These are phyloP conservation scores for Rhynchospora breviuscula DNA, from an alignment of 176 grass and related monocot genomes.

Conservation along the genomic window DNA sequence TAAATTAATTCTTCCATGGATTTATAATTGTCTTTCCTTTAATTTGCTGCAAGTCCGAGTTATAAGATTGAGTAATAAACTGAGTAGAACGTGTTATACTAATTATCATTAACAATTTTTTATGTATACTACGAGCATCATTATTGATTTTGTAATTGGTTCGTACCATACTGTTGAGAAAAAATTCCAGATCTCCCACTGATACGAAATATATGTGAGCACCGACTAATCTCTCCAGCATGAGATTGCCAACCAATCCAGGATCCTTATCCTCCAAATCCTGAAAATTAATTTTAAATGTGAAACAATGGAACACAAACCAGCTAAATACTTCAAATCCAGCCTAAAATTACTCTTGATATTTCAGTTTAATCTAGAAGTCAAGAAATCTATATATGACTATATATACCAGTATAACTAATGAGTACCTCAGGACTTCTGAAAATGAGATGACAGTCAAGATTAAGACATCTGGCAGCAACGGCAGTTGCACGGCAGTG, in stretches of 20 bases:
- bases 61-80: too few species aligned
- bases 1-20: too few species aligned
- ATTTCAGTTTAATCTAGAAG: too few species aligned
- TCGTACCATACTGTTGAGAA: too few species aligned
- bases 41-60: too few species aligned
- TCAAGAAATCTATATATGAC: too few species aligned
- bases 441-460: conserved; percentile 81
- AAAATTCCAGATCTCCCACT: conserved; percentile 42
- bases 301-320: conserved; percentile 12
- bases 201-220: conserved; percentile 91
- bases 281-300: conserved; percentile 33
- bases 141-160: neutral
- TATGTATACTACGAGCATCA: too few species aligned
- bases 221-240: conserved; percentile 80
- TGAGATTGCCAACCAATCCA: conserved; percentile 88
- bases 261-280: conserved; percentile 73
- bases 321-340: neutral
- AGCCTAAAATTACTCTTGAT: too few species aligned
- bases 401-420: neutral
- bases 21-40: too few species aligned
- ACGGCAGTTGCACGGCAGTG: conserved; percentile 84
- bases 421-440: conserved; percentile 69
- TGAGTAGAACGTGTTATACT: too few species aligned
- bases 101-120: too few species aligned
- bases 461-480: conserved; percentile 82